Conservation (phyloP, 2,329 filamentous ascomycete genomes). For the Canariomyces notabilis region DNA sequence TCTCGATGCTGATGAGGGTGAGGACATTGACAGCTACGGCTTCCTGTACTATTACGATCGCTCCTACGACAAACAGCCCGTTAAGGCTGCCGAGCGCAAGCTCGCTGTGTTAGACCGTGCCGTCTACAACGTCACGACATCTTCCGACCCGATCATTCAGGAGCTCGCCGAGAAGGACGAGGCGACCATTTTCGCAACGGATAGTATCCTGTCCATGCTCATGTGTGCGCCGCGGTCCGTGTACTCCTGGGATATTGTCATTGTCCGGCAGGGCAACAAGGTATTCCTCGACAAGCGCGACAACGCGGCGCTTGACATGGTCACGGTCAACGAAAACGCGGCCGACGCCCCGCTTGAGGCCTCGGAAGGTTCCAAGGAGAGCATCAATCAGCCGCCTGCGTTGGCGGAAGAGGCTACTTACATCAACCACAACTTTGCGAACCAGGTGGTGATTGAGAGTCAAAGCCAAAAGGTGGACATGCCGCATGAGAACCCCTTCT, state of each 20-base stretch:
- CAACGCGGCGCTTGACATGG: slow-evolving; percentile 89
- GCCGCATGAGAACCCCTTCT: slow-evolving; percentile 91
- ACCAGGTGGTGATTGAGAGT: slow-evolving; percentile 87
- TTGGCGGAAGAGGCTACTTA: slow-evolving; percentile 96
- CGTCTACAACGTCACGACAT: slow-evolving; percentile 96
- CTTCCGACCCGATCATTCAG: slow-evolving; percentile 92
- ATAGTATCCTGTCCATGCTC: slow-evolving; percentile 96
- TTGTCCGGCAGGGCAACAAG: slow-evolving; percentile 89
- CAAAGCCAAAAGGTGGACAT: slow-evolving; percentile 75
- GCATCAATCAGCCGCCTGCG: slow-evolving; percentile 87
- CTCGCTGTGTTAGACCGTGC: slow-evolving; percentile 86
- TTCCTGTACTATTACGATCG: slow-evolving; percentile 99
- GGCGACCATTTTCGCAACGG: slow-evolving; percentile 93
- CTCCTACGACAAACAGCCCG: slow-evolving; percentile 85
- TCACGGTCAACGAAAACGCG: slow-evolving; percentile 98
- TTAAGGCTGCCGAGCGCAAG: slow-evolving; percentile 83
- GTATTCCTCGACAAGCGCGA: slow-evolving; percentile 99
- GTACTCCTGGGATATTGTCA: slow-evolving; percentile 97
- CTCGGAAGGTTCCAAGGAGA: slow-evolving; percentile 87
- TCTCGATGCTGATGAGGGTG: slow-evolving; percentile 87
- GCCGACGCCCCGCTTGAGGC: slow-evolving; percentile 89
- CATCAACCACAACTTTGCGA: slow-evolving; percentile 99
- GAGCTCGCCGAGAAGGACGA: slow-evolving; percentile 94
- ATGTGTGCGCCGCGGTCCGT: slow-evolving; percentile 97
- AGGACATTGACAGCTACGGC: slow-evolving; percentile 91